phyloP scores from a whole-genome alignment of 2,329 filamentous ascomycete genomes.

The Dactylellina leptospora region DNA sequence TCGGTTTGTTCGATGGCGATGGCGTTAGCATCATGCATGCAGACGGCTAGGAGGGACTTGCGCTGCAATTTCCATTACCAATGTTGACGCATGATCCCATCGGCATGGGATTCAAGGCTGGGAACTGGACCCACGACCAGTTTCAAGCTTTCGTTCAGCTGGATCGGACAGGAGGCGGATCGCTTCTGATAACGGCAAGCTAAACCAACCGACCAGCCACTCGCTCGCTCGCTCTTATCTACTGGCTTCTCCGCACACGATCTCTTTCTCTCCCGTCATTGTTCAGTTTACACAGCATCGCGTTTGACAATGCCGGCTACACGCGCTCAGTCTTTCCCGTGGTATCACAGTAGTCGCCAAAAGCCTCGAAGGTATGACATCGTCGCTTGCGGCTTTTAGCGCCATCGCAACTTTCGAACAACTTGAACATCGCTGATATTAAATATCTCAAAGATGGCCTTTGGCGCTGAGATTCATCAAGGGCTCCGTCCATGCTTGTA shows the following conservation, averaged over 20 bases:
- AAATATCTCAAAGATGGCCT: constrained; percentile 64
- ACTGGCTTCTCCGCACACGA: neutral
- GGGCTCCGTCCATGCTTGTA: constrained; percentile 67
- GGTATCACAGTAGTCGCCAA: constrained; percentile 52
- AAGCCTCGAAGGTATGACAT: constrained; percentile 45
- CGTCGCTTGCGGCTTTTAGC: neutral
- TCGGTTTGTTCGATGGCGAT: neutral
- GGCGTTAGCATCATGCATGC: neutral
- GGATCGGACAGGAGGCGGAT: too few species aligned
- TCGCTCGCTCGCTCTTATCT: neutral
- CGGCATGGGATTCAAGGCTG: neutral
- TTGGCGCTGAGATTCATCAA: constrained; percentile 73
- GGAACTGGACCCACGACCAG: neutral
- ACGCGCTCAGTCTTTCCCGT: constrained; percentile 43
- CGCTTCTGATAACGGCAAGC: constrained; percentile 1
- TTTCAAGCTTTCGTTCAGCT: neutral
- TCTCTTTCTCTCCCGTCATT: neutral
- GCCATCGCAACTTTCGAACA: neutral
- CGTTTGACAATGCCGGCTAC: constrained; percentile 37
- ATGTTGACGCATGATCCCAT: neutral
- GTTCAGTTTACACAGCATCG: too few species aligned
- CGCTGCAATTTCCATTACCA: neutral
- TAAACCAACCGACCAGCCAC: neutral
- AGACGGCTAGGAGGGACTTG: neutral
- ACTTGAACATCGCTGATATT: constrained; percentile 1